Percentiles rank a stretch among this genome's conserved stretches.
Evolutionary conservation across 192 early-diverging fungal species (phyloP).

Genomic region (Allomyces arbusculus): DNA sequence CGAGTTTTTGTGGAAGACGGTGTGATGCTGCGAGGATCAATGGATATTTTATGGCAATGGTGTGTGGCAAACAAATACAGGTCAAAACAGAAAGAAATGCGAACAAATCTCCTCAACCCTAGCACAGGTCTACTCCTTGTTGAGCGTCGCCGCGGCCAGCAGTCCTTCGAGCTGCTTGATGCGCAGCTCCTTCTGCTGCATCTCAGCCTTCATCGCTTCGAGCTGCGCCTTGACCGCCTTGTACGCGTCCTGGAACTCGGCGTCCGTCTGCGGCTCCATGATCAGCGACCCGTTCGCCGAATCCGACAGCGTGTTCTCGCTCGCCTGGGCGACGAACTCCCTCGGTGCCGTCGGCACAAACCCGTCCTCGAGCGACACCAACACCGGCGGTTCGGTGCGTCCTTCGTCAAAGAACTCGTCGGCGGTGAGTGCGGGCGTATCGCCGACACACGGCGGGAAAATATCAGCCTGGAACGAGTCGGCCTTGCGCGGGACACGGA

Average conservation of each 20-base stretch:
- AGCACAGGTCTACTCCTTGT: too few relatives aligned
- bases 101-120: too few relatives aligned
- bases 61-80: too few relatives aligned
- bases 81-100: too few relatives aligned
- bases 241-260: conserved; percentile 60
- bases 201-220: conserved; percentile 53
- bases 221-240: conserved; percentile 55
- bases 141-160: conserved; percentile 7
- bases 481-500: conserved; percentile 84
- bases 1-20: too few relatives aligned
- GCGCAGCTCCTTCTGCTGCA: conserved; percentile 46
- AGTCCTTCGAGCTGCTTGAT: conserved; percentile 65
- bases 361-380: background rate
- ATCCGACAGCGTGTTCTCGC: too few relatives aligned
- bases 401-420: conserved; percentile 59
- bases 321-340: background rate
- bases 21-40: too few relatives aligned
- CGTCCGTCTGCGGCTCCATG: conserved; percentile 24
- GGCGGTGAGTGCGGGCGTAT: conserved; percentile 59
- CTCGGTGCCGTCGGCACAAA: background rate
- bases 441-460: conserved; percentile 68
- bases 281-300: background rate
- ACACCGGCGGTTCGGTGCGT: background rate
- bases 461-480: conserved; percentile 94
- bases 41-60: too few relatives aligned